Conservation (phyloP, 2,329 filamentous ascomycete genomes). For the Exophiala viscosa region DNA sequence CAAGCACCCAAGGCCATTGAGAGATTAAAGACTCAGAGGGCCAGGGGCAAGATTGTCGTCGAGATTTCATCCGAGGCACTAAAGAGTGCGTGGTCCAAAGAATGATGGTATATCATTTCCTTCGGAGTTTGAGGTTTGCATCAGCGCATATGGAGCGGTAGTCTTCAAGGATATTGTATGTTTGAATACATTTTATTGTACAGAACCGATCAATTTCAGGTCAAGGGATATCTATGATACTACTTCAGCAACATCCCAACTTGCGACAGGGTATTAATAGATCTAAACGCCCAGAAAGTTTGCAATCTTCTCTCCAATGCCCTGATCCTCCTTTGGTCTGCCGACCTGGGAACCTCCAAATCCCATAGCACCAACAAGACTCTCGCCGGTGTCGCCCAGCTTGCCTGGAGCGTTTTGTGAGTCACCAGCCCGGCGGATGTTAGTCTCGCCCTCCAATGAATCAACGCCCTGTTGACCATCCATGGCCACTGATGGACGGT, state of each 20-base stretch:
- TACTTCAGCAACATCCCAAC: too few relatives aligned
- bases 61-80: constrained; percentile 22
- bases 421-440: neutral
- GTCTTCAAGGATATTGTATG: too few relatives aligned
- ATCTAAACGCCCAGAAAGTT: constrained; percentile 9
- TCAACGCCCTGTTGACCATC: neutral
- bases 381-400: constrained; percentile 5
- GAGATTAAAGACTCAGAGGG: constrained; percentile 54
- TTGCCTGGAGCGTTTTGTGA: constrained; percentile 15
- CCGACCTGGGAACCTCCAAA: constrained; percentile 10
- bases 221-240: too few relatives aligned
- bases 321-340: constrained; percentile 16
- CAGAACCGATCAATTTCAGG: too few relatives aligned
- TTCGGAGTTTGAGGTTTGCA: too few relatives aligned
- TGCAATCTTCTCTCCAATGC: constrained; percentile 16
- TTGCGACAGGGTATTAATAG: neutral
- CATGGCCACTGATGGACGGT: constrained; percentile 1
- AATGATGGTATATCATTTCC: neutral
- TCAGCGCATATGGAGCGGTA: too few relatives aligned
- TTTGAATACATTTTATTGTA: too few relatives aligned
- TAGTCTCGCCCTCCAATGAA: neutral
- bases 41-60: constrained; percentile 59
- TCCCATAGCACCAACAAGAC: constrained; percentile 8
- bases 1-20: constrained; percentile 56
- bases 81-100: neutral